These are phyloP conservation scores for Podila epigama DNA, from an alignment of 192 early-diverging fungal species.

Conservation along the genomic window DNA sequence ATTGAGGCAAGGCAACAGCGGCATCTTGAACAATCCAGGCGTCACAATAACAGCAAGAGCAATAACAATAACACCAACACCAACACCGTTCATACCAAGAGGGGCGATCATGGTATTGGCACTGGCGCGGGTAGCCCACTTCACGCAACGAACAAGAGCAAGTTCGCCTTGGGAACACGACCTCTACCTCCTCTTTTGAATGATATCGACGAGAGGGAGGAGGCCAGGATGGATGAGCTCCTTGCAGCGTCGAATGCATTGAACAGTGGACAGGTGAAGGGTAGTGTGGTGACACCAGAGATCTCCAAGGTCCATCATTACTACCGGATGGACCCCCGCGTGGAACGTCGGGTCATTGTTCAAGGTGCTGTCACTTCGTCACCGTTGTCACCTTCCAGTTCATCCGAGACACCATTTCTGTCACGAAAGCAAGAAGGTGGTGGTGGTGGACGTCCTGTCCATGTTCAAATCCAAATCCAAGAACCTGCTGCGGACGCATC, in stretches of 20 bases:
- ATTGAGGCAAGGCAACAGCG: slow-evolving; percentile 2
- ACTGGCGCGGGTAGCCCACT: no score
- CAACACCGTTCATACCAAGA: no score
- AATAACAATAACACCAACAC: slow-evolving; percentile 5
- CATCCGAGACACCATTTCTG: background rate
- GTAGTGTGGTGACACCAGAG: slow-evolving; percentile 13
- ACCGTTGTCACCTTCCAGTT: background rate
- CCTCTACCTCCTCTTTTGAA: background rate
- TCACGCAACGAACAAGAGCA: no score
- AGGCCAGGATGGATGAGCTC: slow-evolving; percentile 41
- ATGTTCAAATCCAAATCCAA: slow-evolving; percentile 1
- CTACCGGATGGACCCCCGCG: slow-evolving; percentile 27
- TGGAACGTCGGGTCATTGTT: slow-evolving; percentile 6
- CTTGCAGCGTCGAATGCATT: background rate
- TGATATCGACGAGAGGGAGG: slow-evolving; percentile 37
- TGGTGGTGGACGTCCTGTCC: no score
- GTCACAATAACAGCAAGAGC: background rate
- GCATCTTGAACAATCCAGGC: background rate
- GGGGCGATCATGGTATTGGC: no score
- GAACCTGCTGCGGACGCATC: background rate
- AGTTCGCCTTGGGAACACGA: background rate
- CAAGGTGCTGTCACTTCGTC: background rate
- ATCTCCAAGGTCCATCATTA: slow-evolving; percentile 38
- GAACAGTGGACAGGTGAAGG: slow-evolving; percentile 4
- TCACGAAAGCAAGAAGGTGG: background rate